Conservation (phyloP, 2,329 filamentous ascomycete species). For the Penicillium sp. region DNA sequence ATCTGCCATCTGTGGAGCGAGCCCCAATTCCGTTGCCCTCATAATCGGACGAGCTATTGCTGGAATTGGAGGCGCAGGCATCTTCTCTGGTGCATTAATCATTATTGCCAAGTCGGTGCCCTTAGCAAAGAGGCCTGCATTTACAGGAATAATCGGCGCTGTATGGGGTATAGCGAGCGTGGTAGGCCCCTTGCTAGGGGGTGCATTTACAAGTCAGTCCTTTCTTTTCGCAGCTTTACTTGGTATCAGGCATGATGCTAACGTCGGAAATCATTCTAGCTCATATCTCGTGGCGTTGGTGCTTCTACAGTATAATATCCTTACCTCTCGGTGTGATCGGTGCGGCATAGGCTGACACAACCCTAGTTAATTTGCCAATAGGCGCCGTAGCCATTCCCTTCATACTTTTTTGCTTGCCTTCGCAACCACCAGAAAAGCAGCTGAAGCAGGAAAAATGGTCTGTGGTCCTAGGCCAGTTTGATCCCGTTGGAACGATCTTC, state of each 20-base stretch:
- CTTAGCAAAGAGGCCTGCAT: conserved; percentile 30
- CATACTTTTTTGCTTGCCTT: not conserved
- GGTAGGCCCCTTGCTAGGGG: conserved; percentile 29
- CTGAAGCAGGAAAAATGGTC: not conserved
- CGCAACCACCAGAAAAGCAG: not conserved
- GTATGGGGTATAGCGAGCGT: conserved; percentile 34
- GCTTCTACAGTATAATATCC: conserved; percentile 20
- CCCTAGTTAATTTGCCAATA: not conserved
- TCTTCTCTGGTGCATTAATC: conserved; percentile 24
- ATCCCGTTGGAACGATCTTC: conserved; percentile 63
- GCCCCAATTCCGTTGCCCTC: conserved; percentile 34
- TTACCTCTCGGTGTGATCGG: conserved; percentile 10
- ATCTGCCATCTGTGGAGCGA: conserved; percentile 36
- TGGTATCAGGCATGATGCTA: not conserved
- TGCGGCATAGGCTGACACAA: not conserved
- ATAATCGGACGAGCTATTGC: conserved; percentile 37
- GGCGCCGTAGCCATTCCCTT: not conserved
- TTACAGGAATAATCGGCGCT: conserved; percentile 20
- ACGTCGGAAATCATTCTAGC: not conserved
- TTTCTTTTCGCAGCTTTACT: not conserved
- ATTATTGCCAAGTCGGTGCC: conserved; percentile 14
- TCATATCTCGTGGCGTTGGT: conserved; percentile 26
- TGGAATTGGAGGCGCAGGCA: conserved; percentile 33
- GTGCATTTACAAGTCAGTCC: conserved; percentile 20
- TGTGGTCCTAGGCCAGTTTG: conserved; percentile 38